These are phyloP conservation scores for Puccinia polysora DNA, from an alignment of 1,284 basidiomycete genomes.

Conservation along the genomic window DNA sequence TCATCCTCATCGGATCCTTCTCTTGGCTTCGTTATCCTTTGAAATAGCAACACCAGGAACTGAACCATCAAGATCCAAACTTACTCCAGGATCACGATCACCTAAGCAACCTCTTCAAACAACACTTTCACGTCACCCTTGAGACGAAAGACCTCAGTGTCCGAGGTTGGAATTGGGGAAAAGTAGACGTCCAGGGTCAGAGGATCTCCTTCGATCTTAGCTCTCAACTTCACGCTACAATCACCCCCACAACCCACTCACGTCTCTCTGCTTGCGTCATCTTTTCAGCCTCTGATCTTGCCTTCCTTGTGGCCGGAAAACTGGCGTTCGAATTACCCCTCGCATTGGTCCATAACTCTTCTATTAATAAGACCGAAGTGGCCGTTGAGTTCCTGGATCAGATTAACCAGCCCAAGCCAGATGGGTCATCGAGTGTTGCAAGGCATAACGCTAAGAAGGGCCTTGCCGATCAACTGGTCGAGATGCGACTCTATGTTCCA, in stretches of 20 bases:
- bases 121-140: constrained; percentile 76
- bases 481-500: constrained; percentile 94
- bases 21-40: background rate
- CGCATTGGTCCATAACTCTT: constrained; percentile 84
- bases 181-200: constrained; percentile 84
- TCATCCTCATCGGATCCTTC: background rate
- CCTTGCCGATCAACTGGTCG: constrained; percentile 75
- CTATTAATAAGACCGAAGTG: constrained; percentile 95
- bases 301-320: constrained; percentile 84
- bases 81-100: constrained; percentile 70
- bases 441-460: constrained; percentile 27
- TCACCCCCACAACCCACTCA: background rate
- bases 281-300: constrained; percentile 72
- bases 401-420: constrained; percentile 53
- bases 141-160: constrained; percentile 81
- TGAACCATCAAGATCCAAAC: too few relatives aligned
- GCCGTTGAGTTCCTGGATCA: constrained; percentile 81
- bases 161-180: constrained; percentile 99
- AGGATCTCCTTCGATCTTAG: constrained; percentile 35
- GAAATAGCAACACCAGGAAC: too few relatives aligned
- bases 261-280: background rate
- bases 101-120: constrained; percentile 68
- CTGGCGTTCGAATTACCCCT: constrained; percentile 89
- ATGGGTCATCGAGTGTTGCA: constrained; percentile 55
- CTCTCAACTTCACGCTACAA: constrained; percentile 12